Conservation (phyloP, 1,284 basidiomycete genomes). For the Sporisorium reilianum region DNA sequence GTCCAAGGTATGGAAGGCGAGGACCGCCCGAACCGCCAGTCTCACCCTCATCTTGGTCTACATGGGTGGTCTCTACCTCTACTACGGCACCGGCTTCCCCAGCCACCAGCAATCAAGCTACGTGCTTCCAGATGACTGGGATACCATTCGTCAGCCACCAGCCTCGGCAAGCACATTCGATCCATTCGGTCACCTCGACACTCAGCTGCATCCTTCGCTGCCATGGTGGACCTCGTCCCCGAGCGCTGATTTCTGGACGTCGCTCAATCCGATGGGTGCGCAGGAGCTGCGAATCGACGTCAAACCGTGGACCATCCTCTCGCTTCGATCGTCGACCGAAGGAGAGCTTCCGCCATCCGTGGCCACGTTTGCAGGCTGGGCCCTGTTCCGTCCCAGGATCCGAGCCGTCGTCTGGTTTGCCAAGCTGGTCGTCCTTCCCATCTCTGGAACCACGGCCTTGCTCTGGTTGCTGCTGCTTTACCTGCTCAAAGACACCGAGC, state of each 20-base stretch:
- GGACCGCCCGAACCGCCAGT: slow-evolving; percentile 83
- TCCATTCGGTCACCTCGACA: slow-evolving; percentile 53
- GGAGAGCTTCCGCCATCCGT: slow-evolving; percentile 67
- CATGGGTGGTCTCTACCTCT: slow-evolving; percentile 62
- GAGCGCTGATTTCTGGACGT: slow-evolving; percentile 77
- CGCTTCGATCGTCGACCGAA: slow-evolving; percentile 72
- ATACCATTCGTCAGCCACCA: slow-evolving; percentile 14
- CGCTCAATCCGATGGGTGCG: slow-evolving; percentile 80
- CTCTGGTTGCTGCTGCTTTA: slow-evolving; percentile 87
- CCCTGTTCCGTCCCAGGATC: slow-evolving; percentile 69
- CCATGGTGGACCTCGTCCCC: slow-evolving; percentile 65
- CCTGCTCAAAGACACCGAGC: slow-evolving; percentile 88
- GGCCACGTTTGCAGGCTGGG: slow-evolving; percentile 58
- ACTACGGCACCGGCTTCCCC: slow-evolving; percentile 61
- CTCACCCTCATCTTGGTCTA: slow-evolving; percentile 72
- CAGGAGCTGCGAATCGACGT: slow-evolving; percentile 82
- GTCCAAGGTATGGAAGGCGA: slow-evolving; percentile 71
- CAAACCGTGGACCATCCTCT: slow-evolving; percentile 81
- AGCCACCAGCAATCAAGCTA: slow-evolving; percentile 35
- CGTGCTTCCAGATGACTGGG: slow-evolving; percentile 39
- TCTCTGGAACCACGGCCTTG: slow-evolving; percentile 79
- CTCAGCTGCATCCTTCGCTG: slow-evolving; percentile 12
- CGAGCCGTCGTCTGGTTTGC: slow-evolving; percentile 77
- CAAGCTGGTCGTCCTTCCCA: slow-evolving; percentile 87
- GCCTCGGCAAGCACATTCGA: slow-evolving; percentile 42